Evolutionary conservation across 2,329 filamentous ascomycete species (phyloP), one percentile per base, ranked within the genome.

Genomic region (Chaetothyriales sp.): DNA sequence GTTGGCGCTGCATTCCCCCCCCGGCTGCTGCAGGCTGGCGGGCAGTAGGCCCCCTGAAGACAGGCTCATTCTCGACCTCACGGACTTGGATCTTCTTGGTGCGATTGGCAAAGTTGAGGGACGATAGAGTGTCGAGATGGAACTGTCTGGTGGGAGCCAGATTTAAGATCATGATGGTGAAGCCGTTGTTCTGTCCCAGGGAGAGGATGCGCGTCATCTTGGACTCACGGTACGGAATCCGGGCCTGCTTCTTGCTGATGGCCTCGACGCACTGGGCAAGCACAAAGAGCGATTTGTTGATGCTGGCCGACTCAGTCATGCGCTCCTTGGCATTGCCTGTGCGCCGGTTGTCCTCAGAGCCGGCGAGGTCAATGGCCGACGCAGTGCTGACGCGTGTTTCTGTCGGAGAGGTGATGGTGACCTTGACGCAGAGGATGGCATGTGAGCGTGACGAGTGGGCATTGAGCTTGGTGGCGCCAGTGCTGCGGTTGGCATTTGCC

Each of bases 201-300:
- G 86, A 90, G 22, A 97, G 70, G 51, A 97, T 95, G 46, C 90
- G 80, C 0, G 92, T 97, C 90, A 97, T 95, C 73, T 97, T 95
- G 50, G 86, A 92, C 66, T 95, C 90, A 52, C 90, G 78, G 66
- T 94, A 97, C 0, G 92, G 90, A 62, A 97, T 90, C 33, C 90
- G 80, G 61, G 69, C 67, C 54, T 82, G 78, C 62, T 82, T 82
- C 65, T 80, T 81, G 63, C 85, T 86, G 64, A 97, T 97, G 51
- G 90, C 90, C 65, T 97, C 90, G 50, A 97, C 90, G 62, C 90
- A 97, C 66, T 95, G 89, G 44, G 88, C 90, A 47, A 97, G 72
- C 18, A 95, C 89, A 63, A 97, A 97, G 5, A 97, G 75, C 57
- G 87, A 94, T 72, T 95, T 97, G 76, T 97, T 97, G 73, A 97